phyloP scores from a whole-genome alignment of 768 basidiomycete species.

The Scleroderma citrinum region DNA sequence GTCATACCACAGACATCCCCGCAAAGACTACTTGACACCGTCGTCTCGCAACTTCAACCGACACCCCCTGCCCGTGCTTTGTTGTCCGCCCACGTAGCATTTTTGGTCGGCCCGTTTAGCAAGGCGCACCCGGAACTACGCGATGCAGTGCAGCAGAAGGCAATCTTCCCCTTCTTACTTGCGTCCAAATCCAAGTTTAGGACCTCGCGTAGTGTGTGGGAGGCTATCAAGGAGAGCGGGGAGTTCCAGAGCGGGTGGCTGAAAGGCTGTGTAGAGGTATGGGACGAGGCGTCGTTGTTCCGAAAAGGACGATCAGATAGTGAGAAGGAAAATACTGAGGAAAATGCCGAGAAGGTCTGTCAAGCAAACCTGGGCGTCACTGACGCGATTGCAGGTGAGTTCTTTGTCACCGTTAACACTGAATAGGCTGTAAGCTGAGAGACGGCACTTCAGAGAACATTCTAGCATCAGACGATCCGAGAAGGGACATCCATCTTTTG shows the following conservation, averaged over 20 bases:
- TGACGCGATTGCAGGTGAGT: constrained; percentile 59
- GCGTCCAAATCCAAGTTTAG: constrained; percentile 68
- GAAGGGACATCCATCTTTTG: constrained; percentile 41
- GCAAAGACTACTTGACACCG: constrained; percentile 17
- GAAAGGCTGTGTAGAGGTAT: constrained; percentile 45
- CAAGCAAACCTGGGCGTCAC: constrained; percentile 50
- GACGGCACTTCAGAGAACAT: constrained; percentile 51
- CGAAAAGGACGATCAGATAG: constrained; percentile 7
- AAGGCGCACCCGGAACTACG: constrained; percentile 21
- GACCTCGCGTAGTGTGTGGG: constrained; percentile 67
- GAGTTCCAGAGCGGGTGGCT: constrained; percentile 37
- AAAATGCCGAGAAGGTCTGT: constrained; percentile 39
- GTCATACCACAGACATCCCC: constrained; percentile 11
- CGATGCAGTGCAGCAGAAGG: constrained; percentile 38
- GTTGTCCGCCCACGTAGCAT: constrained; percentile 51
- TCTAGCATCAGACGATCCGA: constrained; percentile 41
- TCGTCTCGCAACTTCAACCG: constrained; percentile 22
- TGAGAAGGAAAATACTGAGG: constrained; percentile 23
- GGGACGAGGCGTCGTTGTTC: constrained; percentile 27
- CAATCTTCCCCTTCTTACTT: constrained; percentile 70
- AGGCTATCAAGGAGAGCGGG: constrained; percentile 42
- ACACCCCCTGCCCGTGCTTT: constrained; percentile 46
- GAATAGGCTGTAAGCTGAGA: background rate
- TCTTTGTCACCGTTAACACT: background rate
- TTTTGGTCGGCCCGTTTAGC: constrained; percentile 46